Evolutionary conservation across 148 eudicot genomes (phyloP), one percentile per base, ranked within the genome.

Genomic region (Tetragonia tetragonoides): DNA sequence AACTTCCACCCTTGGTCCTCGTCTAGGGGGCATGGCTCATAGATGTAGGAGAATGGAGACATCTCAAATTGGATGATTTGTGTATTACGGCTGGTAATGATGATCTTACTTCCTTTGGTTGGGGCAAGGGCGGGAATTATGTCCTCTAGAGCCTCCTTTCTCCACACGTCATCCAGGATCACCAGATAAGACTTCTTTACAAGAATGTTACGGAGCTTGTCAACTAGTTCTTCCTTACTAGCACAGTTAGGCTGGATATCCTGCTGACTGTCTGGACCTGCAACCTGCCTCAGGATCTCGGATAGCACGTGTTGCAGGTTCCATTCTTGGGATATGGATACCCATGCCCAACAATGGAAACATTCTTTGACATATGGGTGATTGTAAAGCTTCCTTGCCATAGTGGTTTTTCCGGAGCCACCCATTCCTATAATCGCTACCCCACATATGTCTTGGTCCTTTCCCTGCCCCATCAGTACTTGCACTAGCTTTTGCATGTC

Each of bases 401-500:
- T 38, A 34, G 78, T 82, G 7, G 84, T 78, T 74, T 82, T 82
- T 0, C 81, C 84, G 0, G 74, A 78, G 28, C 83, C 83, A 47
- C 80, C 83, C 83, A 81, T 81, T 0, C 71, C 76, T 2, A 28
- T 28, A 28, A 28, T 28, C 34, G 34, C 34, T 28, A 28, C 34
- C 34, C 34, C 34, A 28, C 34, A 1, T 28, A 28, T 28, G 34
- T 28, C 34, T 28, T 80, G 81, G 40, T 11, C 73, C 11, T 66
- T 68, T 56, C 63, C 62, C 16, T 75, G 70, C 34, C 34, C 34
- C 34, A 28, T 28, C 34, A 28, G 34, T 28, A 28, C 34, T 28
- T 28, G 34, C 34, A 28, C 34, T 28, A 28, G 34, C 34, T 28
- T 28, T 28, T 28, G 34, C 34, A 28, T 28, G 34, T 28, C 34